Evolutionary conservation across 2,329 filamentous ascomycete genomes (phyloP).

Genomic region (Orbilia brochopaga): DNA sequence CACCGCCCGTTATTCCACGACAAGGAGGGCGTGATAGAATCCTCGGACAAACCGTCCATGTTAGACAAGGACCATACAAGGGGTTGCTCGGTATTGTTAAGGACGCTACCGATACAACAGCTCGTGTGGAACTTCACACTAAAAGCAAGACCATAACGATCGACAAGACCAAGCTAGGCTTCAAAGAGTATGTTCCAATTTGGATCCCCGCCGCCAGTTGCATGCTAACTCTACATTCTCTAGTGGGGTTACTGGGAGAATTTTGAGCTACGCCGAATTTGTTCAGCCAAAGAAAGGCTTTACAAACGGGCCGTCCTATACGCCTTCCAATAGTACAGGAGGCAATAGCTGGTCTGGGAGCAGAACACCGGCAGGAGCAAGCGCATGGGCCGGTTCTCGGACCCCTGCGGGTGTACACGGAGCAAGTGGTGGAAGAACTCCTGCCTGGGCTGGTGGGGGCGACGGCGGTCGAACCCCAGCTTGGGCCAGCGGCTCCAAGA

Average conservation of each 20-base stretch:
- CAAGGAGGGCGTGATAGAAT: constrained; percentile 73
- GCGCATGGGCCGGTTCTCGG: constrained; percentile 57
- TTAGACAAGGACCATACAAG: constrained; percentile 87
- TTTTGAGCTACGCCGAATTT: constrained; percentile 54
- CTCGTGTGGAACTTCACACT: constrained; percentile 89
- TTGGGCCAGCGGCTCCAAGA: constrained; percentile 73
- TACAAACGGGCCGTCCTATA: constrained; percentile 65
- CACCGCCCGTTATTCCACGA: constrained; percentile 70
- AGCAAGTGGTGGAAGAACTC: constrained; percentile 65
- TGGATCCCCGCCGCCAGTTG: not conserved
- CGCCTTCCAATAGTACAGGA: constrained; percentile 59
- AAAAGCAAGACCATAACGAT: constrained; percentile 91
- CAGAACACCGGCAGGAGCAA: constrained; percentile 58
- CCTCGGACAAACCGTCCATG: constrained; percentile 88
- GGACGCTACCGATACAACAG: constrained; percentile 83
- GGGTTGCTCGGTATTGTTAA: constrained; percentile 94
- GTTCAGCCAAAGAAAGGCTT: constrained; percentile 59
- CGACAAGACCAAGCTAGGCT: constrained; percentile 77
- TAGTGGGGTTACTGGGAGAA: constrained; percentile 48
- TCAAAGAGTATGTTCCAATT: constrained; percentile 73
- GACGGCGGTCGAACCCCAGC: constrained; percentile 69
- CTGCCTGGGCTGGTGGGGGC: constrained; percentile 66
- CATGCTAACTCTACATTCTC: constrained; percentile 23
- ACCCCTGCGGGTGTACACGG: constrained; percentile 66
- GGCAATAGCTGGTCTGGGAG: constrained; percentile 53